Conservation (phyloP, 2,329 filamentous ascomycete genomes). For the Cladophialophora exuberans region DNA sequence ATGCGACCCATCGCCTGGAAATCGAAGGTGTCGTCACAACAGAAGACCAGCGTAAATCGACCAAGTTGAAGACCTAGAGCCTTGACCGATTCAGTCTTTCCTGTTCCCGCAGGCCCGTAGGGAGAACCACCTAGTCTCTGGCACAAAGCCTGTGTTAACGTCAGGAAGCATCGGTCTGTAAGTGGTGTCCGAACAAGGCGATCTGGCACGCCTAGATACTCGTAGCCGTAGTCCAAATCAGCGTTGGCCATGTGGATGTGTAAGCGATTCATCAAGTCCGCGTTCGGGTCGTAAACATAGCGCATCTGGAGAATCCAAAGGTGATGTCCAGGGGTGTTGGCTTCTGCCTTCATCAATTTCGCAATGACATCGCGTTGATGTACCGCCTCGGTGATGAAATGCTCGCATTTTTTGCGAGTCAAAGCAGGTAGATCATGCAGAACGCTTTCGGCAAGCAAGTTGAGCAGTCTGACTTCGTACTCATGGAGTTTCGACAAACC, state of each 20-base stretch:
- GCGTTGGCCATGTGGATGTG: constrained; percentile 97
- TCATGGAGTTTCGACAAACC: constrained; percentile 73
- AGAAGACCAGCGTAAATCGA: constrained; percentile 97
- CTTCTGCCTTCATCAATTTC: constrained; percentile 76
- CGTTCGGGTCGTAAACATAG: constrained; percentile 82
- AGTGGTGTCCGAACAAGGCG: constrained; percentile 94
- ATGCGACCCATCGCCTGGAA: constrained; percentile 99
- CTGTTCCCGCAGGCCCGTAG: constrained; percentile 95
- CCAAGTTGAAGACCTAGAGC: constrained; percentile 94
- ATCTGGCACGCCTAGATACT: constrained; percentile 95
- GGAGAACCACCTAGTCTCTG: constrained; percentile 95
- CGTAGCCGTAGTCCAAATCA: constrained; percentile 92
- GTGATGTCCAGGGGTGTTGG: constrained; percentile 76
- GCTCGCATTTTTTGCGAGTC: constrained; percentile 93
- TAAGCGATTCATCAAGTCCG: constrained; percentile 80
- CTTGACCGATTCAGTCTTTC: constrained; percentile 99
- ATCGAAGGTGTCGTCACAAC: constrained; percentile 99
- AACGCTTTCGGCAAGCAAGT: constrained; percentile 84
- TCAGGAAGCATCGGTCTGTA: constrained; percentile 97
- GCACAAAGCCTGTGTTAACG: constrained; percentile 91
- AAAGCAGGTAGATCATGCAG: constrained; percentile 86
- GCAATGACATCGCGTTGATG: constrained; percentile 94
- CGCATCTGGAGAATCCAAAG: constrained; percentile 97
- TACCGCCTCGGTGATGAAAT: constrained; percentile 97
- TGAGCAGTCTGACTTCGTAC: constrained; percentile 80